A percentile compares a stretch with the other conserved stretches of the same genome.
phyloP scores from a whole-genome alignment of 805 yeast genomes.

The Wickerhamomyces ciferrii region DNA sequence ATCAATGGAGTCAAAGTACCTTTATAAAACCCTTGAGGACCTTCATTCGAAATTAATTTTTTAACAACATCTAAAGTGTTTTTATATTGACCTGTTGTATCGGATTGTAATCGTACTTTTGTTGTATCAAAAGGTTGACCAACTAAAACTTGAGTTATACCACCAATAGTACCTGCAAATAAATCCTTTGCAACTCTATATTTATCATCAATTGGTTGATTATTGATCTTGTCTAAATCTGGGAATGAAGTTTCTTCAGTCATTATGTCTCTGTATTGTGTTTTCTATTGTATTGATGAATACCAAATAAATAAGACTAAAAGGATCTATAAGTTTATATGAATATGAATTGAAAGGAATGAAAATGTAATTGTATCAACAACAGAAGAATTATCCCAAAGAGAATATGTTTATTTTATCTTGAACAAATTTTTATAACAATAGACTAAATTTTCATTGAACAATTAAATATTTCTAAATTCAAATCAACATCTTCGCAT shows the following conservation, averaged over 20 bases:
- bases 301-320: too few relatives aligned
- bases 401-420: too few relatives aligned
- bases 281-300: too few relatives aligned
- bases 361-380: too few relatives aligned
- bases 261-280: too few relatives aligned
- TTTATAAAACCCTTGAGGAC: constrained; percentile 80
- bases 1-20: constrained; percentile 91
- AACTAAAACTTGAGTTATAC: constrained; percentile 89
- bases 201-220: constrained; percentile 6
- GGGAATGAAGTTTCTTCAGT: constrained; percentile 12
- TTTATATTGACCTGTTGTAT: constrained; percentile 66
- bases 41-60: constrained; percentile 72
- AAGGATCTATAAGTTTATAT: too few relatives aligned
- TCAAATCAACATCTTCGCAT: neutral
- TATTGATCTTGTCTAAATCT: constrained; percentile 5
- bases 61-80: constrained; percentile 77
- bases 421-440: too few relatives aligned
- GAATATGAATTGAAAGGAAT: too few relatives aligned
- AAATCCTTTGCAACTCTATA: constrained; percentile 21
- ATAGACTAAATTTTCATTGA: too few relatives aligned
- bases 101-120: constrained; percentile 88
- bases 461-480: neutral
- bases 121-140: constrained; percentile 98
- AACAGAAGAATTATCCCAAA: too few relatives aligned
- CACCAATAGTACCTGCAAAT: constrained; percentile 87